Base-by-base conservation (phyloP, 306 rosid species). In the Trifolium subterraneum region DNA sequence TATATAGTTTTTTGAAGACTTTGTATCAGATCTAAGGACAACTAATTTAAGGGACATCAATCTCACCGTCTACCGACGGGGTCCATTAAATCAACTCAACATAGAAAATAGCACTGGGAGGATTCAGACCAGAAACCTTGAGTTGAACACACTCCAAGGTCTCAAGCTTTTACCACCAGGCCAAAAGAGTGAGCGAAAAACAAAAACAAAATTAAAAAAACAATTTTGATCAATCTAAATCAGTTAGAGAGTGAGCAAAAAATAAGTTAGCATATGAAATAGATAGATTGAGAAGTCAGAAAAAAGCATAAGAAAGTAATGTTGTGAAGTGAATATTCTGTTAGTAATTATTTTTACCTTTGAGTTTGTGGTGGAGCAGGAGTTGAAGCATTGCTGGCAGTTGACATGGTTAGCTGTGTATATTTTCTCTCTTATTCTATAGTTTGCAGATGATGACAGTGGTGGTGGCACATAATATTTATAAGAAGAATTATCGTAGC, bases 331-430 rank as follows among this genome's bases (percentile, higher is more conserved):
- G 39, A 27, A 33, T 20, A 31, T 39, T 54, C 2, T 58, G 0
- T 66, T 4, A 20, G 10, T 54, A 20, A 9, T 10, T 0, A 52
- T n/a, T n/a, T n/a, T 12, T 74, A 82, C 92, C 88, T n/a, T n/a
- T n/a, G n/a, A n/a, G n/a, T 84, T 54, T 60, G 84, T 8, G 68
- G 4, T 39, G 80, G 73, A 76, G 61, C 14, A 42, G 51, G 6
- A 16, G 52, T 1, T 16, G 12, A 73, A 58, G 52, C 69, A 42
- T 55, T 18, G 31, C 16, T 72, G 47, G 6, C 8, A 16, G 48
- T 66, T 70, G 87, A 61, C 88, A 78, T 77, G 8, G n/a, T 16
- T 63, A 23, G 31, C 2, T 23, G 44, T 48, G 23, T 36, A 18
- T 29, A 47, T 47, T 60, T 22, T 41, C n/a, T n/a, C 71, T 38